Evolutionary conservation across 2,329 filamentous ascomycete genomes (phyloP).

Genomic region (Ramularia collo-cygni): DNA sequence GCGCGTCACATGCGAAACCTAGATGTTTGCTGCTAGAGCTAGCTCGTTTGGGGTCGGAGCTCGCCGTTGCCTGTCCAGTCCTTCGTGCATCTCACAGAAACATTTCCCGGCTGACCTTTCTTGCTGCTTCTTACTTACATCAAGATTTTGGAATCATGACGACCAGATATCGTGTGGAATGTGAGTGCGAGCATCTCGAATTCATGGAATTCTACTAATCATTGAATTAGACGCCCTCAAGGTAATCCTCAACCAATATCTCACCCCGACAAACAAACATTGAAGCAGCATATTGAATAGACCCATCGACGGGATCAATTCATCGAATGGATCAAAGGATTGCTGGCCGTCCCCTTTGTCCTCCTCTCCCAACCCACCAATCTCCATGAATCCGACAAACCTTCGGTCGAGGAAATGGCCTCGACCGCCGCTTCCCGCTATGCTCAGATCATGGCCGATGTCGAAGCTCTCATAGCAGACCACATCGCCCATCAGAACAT

Average conservation of each 20-base stretch:
- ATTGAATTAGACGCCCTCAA: constrained; percentile 63
- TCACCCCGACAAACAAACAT: not conserved
- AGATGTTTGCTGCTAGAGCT: too few relatives aligned
- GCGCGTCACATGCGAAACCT: not conserved
- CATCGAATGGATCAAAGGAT: constrained; percentile 70
- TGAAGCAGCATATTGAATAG: constrained; percentile 51
- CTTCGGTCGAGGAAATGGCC: constrained; percentile 58
- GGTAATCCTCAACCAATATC: constrained; percentile 35
- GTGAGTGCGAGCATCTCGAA: too few relatives aligned
- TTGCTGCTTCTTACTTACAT: too few relatives aligned
- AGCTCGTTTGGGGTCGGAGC: too few relatives aligned
- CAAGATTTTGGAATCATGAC: constrained; percentile 28
- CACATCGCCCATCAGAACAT: constrained; percentile 74
- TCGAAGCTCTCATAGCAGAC: constrained; percentile 85
- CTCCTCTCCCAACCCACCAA: constrained; percentile 92
- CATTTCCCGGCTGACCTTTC: too few relatives aligned
- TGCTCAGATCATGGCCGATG: constrained; percentile 89
- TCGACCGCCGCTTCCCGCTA: constrained; percentile 79
- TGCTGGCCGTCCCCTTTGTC: constrained; percentile 92
- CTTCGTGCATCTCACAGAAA: too few relatives aligned
- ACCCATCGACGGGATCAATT: constrained; percentile 88
- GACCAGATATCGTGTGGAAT: constrained; percentile 34
- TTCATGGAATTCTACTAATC: too few relatives aligned
- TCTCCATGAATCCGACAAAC: constrained; percentile 64
- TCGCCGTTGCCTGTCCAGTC: too few relatives aligned